Evolutionary conservation across 495 filamentous ascomycete genomes (phyloP).

Genomic region (Achaetomiella virescens): DNA sequence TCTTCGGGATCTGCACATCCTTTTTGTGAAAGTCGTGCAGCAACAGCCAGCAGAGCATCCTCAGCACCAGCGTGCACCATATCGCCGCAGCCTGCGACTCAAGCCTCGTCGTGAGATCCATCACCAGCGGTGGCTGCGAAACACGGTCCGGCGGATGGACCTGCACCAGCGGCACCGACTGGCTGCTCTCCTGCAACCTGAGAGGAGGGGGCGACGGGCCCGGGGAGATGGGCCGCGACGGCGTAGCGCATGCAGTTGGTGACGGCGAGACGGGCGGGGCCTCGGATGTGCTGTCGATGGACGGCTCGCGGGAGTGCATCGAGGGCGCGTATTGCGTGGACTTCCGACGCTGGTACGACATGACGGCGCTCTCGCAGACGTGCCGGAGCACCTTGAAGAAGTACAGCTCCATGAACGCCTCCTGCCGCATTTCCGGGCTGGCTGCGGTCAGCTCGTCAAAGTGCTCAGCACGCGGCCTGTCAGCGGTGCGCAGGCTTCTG

Average conservation of each 20-base stretch:
- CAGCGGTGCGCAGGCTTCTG: background rate
- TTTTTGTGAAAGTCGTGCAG: conserved; percentile 46
- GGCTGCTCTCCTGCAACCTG: conserved; percentile 2
- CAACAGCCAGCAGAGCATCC: conserved; percentile 49
- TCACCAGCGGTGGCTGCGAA: background rate
- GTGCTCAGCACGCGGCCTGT: background rate
- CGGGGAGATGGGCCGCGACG: background rate
- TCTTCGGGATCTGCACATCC: conserved; percentile 43
- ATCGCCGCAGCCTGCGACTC: conserved; percentile 26
- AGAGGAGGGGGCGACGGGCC: background rate
- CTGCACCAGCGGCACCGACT: conserved; percentile 12
- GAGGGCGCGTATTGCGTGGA: conserved; percentile 22
- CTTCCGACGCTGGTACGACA: conserved; percentile 16
- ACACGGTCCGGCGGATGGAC: conserved; percentile 1
- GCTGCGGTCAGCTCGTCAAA: conserved; percentile 34
- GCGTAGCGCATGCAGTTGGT: background rate
- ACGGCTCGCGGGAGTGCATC: conserved; percentile 3
- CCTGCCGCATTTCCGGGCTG: conserved; percentile 35
- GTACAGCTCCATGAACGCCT: conserved; percentile 38
- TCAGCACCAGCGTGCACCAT: conserved; percentile 44
- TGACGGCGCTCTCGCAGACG: conserved; percentile 26
- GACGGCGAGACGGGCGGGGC: conserved; percentile 1
- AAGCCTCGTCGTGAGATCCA: conserved; percentile 2
- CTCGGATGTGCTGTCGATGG: conserved; percentile 13
- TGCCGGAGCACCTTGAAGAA: conserved; percentile 32